Base-by-base conservation (phyloP, 2,329 filamentous ascomycete genomes). In the Fusarium stilboides region DNA sequence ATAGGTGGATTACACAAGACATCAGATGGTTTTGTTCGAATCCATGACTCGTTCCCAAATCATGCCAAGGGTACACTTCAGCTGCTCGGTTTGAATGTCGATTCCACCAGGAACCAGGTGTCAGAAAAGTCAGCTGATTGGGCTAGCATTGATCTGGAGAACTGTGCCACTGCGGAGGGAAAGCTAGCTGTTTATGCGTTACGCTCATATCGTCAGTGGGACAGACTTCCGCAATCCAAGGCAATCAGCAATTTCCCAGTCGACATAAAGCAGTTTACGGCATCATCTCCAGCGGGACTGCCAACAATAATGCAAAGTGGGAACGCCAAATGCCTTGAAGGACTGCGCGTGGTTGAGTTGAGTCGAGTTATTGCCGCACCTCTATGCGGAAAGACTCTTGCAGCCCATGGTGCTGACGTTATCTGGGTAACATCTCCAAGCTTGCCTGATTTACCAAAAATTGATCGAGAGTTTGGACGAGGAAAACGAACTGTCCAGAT, bases 311-410 rank as follows among this genome's bases (percentile, higher is more conserved):
- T 65, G 44, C n/a, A 6, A 10, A 9, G 19, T 1, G 54, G 57
- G 2, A 68, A 36, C 10, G n/a, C 37, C 0, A 67, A 62, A 19
- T 81, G 79, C 76, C 70, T 87, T 82, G 39, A 82, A 77, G 91
- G 91, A 1, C 82, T 93, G 71, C 89, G 89, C 57, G 90, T 93
- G 8, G 83, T 94, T 8, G 91, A 94, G 76, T 80, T 93, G 50
- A 91, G 89, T 72, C 88, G 91, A 19, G 88, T 93, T 59, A 92
- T 94, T 65, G 91, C 91, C 13, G 91, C 89, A 0, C 91, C 91
- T 13, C 86, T 89, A 2, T 89, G 92, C 56, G 88, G 88, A 13
- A 87, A 88, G 40, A 87, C 87, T 0, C 84, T 94, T 1, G 90
- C 90, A 19, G 90, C 91, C 51, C 89, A 92, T 74, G 91, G 91